These are phyloP conservation scores for Rhamnella rubrinervis DNA, from an alignment of 331 rosid genomes.

Conservation along the genomic window DNA sequence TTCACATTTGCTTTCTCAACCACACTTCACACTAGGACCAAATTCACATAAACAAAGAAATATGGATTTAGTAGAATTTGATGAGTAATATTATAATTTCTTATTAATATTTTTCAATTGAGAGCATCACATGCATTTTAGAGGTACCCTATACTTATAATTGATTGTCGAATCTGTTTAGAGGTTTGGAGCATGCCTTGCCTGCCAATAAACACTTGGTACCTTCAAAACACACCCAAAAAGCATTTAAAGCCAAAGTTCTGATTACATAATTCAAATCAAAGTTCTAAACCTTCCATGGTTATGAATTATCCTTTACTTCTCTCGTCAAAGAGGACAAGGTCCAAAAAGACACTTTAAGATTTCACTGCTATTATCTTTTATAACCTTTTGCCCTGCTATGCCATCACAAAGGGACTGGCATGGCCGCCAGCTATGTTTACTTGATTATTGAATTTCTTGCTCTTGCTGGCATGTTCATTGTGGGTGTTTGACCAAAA, in stretches of 20 bases:
- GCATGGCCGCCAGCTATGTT: neutral
- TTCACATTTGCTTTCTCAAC: constrained; percentile 36
- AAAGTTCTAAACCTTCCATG: neutral
- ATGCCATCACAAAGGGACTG: too few species aligned
- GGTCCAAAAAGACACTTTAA: neutral
- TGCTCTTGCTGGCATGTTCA: neutral
- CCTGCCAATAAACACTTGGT: too few species aligned
- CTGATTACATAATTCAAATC: too few species aligned
- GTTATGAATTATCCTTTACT: constrained; percentile 1
- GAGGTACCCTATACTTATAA: too few species aligned
- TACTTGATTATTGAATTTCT: neutral
- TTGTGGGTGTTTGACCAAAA: too few species aligned
- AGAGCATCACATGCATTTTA: too few species aligned
- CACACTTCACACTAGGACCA: constrained; percentile 20
- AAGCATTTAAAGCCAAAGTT: constrained; percentile 13
- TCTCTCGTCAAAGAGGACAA: constrained; percentile 11
- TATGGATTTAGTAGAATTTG: too few species aligned
- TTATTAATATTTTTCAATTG: too few species aligned
- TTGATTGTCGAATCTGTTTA: too few species aligned
- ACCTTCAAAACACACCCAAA: neutral
- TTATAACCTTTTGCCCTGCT: too few species aligned
- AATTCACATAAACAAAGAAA: neutral
- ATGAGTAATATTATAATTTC: too few species aligned
- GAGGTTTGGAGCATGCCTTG: too few species aligned
- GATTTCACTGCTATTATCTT: neutral